Evolutionary conservation across 1,284 basidiomycete genomes (phyloP).

Genomic region (Sanghuangporus baumii): DNA sequence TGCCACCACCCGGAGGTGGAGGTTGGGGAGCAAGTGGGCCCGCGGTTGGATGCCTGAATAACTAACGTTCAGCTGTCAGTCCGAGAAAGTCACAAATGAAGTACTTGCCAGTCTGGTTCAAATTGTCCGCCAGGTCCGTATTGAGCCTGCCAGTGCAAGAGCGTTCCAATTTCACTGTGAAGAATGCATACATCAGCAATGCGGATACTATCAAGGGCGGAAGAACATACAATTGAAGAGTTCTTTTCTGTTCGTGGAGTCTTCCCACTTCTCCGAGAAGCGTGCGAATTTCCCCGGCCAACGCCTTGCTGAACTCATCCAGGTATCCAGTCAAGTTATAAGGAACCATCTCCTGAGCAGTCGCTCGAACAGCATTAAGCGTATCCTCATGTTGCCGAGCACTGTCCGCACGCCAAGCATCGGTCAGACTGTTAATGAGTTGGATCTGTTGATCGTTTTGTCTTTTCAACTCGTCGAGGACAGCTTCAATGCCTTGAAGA

Average conservation of each 20-base stretch:
- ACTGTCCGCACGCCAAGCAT: conserved; percentile 60
- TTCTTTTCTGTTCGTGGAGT: conserved; percentile 65
- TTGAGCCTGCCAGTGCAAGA: conserved; percentile 61
- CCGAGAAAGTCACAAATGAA: neutral
- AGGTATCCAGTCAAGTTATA: conserved; percentile 76
- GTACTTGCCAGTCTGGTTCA: conserved; percentile 57
- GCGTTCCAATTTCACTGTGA: conserved; percentile 59
- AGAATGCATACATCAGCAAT: conserved; percentile 4
- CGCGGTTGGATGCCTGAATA: conserved; percentile 39
- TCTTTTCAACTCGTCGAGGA: conserved; percentile 45
- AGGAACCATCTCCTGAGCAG: conserved; percentile 63
- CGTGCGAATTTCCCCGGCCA: conserved; percentile 74
- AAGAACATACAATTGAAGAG: conserved; percentile 59
- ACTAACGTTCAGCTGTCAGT: neutral
- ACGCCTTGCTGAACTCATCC: conserved; percentile 74
- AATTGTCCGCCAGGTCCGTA: conserved; percentile 74
- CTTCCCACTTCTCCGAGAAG: conserved; percentile 72
- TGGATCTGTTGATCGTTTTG: conserved; percentile 36
- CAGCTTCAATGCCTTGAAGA: conserved; percentile 41
- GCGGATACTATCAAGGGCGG: neutral
- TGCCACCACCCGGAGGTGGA: conserved; percentile 23
- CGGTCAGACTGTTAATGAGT: neutral
- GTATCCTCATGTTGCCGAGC: conserved; percentile 56
- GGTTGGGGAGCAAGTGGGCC: conserved; percentile 33
- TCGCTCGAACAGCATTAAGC: conserved; percentile 53